Conservation (phyloP, 805 yeast genomes). For the Deakozyma indianensis region DNA sequence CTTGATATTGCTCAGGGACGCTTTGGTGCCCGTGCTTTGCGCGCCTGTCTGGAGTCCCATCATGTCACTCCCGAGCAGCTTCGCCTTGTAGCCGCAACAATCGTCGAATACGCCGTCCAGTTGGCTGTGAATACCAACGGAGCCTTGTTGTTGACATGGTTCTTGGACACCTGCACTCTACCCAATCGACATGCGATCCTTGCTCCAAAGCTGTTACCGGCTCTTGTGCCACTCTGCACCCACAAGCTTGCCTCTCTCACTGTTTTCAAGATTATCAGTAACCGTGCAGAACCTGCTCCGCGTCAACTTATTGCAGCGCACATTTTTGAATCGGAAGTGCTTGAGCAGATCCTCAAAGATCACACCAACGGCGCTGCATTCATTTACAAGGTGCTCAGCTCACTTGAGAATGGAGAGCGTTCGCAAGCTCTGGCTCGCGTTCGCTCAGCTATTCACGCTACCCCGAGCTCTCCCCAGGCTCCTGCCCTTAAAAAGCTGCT, state of each 20-base stretch:
- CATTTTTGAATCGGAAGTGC: slow-evolving; percentile 35
- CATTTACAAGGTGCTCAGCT: slow-evolving; percentile 66
- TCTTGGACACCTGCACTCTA: slow-evolving; percentile 65
- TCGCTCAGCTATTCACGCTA: slow-evolving; percentile 27
- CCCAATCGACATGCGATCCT: slow-evolving; percentile 27
- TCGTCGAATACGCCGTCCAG: slow-evolving; percentile 63
- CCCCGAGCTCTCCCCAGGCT: slow-evolving; percentile 36
- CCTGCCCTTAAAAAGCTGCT: slow-evolving; percentile 75
- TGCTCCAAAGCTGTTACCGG: slow-evolving; percentile 46
- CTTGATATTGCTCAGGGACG: slow-evolving; percentile 73
- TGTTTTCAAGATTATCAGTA: slow-evolving; percentile 57
- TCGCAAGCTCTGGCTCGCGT: slow-evolving; percentile 47
- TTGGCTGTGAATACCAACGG: slow-evolving; percentile 79
- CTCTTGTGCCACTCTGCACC: slow-evolving; percentile 49
- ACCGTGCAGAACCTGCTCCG: slow-evolving; percentile 50
- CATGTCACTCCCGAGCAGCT: slow-evolving; percentile 54
- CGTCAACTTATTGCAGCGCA: slow-evolving; percentile 47
- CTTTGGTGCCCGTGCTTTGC: slow-evolving; percentile 87
- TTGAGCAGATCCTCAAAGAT: slow-evolving; percentile 53
- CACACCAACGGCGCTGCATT: slow-evolving; percentile 60
- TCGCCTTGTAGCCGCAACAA: slow-evolving; percentile 58
- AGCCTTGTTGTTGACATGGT: slow-evolving; percentile 83
- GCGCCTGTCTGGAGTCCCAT: slow-evolving; percentile 82
- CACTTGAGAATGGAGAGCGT: slow-evolving; percentile 37
- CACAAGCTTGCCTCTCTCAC: slow-evolving; percentile 80